A percentile compares a stretch with the other conserved stretches of the same genome.
These are phyloP conservation scores for Iris pallida DNA, from an alignment of 116 monocot species.

Conservation along the genomic window DNA sequence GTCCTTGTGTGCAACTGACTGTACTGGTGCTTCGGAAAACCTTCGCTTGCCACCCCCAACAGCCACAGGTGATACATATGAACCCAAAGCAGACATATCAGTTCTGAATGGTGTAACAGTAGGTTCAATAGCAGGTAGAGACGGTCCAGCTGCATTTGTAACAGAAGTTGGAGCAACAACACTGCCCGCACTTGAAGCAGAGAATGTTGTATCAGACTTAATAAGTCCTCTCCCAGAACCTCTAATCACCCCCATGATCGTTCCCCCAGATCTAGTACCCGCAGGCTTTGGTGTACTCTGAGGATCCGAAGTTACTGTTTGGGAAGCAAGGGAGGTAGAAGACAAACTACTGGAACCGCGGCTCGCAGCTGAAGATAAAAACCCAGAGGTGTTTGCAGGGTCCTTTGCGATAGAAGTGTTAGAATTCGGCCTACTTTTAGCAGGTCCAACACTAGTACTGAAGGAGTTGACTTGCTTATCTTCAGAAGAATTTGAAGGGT, in stretches of 20 bases:
- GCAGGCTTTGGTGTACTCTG: conserved; percentile 39
- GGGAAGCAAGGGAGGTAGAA: conserved; percentile 9
- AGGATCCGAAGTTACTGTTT: conserved; percentile 26
- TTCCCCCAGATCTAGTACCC: conserved; percentile 50
- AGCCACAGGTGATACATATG: conserved; percentile 36
- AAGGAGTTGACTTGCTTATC: conserved; percentile 37
- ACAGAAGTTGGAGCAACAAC: conserved; percentile 7
- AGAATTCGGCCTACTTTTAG: conserved; percentile 41
- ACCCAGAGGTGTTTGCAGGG: conserved; percentile 13
- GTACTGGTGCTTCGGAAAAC: conserved; percentile 80
- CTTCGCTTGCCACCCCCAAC: conserved; percentile 65
- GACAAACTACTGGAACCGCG: conserved; percentile 11
- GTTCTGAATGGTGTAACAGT: conserved; percentile 62
- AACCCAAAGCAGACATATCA: conserved; percentile 69
- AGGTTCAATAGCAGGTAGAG: conserved; percentile 4
- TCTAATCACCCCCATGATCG: conserved; percentile 79
- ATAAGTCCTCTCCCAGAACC: conserved; percentile 75
- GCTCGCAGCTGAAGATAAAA: conserved; percentile 20
- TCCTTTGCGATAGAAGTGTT: conserved; percentile 30
- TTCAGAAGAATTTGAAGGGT: conserved; percentile 25
- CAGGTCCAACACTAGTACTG: background rate
- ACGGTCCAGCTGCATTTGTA: conserved; percentile 7
- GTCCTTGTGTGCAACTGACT: conserved; percentile 14
- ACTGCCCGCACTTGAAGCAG: conserved; percentile 14
- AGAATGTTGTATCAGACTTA: conserved; percentile 59